These are phyloP conservation scores for Spatholobus suberectus DNA, from an alignment of 306 rosid genomes.

Conservation along the genomic window DNA sequence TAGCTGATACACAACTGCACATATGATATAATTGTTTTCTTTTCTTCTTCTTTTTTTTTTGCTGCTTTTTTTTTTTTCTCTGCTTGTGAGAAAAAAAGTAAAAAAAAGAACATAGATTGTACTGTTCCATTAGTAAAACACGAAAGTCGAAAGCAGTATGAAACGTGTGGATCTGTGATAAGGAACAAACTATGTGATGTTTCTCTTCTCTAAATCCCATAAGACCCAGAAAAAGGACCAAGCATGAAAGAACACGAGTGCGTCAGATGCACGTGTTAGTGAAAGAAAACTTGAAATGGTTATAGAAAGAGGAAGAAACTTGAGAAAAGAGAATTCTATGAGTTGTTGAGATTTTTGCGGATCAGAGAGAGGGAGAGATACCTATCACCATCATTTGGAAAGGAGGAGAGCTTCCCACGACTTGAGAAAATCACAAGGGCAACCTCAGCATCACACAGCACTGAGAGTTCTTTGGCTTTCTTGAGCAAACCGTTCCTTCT, in stretches of 20 bases:
- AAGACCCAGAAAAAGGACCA: not conserved
- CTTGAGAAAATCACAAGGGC: slow-evolving; percentile 61
- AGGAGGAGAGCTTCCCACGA: slow-evolving; percentile 58
- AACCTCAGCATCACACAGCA: slow-evolving; percentile 40
- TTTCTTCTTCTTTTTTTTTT: not conserved
- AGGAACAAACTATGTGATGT: not conserved
- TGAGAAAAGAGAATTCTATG: too few species aligned
- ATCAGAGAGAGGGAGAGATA: not conserved
- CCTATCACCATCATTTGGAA: not conserved
- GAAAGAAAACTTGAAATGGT: not conserved
- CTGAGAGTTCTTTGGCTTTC: slow-evolving; percentile 41
- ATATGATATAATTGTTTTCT: not conserved
- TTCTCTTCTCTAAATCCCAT: not conserved
- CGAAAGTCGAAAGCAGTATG: not conserved
- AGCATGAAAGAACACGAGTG: not conserved
- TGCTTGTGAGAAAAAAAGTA: not conserved
- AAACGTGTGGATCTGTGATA: not conserved
- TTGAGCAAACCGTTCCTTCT: slow-evolving; percentile 42
- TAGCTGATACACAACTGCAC: too few species aligned
- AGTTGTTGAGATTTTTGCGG: not conserved
- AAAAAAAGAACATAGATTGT: not conserved
- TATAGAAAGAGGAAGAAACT: not conserved
- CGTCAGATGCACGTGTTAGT: not conserved
- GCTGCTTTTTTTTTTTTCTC: not conserved
- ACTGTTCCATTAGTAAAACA: not conserved